Conservation (phyloP, 2,329 filamentous ascomycete species). For the Aspergillus unguis region DNA sequence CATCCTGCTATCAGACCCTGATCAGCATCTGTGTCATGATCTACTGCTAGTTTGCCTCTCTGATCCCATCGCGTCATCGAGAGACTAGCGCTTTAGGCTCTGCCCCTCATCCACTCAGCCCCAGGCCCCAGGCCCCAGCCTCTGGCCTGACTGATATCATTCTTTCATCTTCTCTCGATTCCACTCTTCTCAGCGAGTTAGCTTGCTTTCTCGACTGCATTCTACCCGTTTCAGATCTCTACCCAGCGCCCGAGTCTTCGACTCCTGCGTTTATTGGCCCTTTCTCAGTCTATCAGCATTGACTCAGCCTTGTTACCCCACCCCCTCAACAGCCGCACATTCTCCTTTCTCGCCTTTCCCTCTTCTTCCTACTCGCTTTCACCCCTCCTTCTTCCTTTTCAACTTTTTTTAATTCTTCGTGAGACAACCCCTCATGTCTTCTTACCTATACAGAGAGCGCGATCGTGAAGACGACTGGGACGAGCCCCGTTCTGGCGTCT, state of each 20-base stretch:
- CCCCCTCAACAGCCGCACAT: constrained; percentile 1
- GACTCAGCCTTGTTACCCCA: constrained; percentile 15
- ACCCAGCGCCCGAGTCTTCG: background rate
- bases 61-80: constrained; percentile 8
- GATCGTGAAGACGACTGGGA: constrained; percentile 43
- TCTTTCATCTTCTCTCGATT: constrained; percentile 1
- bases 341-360: constrained; percentile 5
- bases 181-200: background rate
- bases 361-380: constrained; percentile 1
- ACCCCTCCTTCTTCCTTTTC: constrained; percentile 5
- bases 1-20: background rate
- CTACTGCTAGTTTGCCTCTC: constrained; percentile 4
- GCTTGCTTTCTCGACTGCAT: background rate
- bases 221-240: constrained; percentile 3
- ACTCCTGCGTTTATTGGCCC: constrained; percentile 1
- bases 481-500: constrained; percentile 41
- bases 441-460: constrained; percentile 39
- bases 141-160: constrained; percentile 3
- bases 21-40: background rate
- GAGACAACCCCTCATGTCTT: constrained; percentile 23
- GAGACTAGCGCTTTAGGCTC: background rate
- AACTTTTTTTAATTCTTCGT: constrained; percentile 2
- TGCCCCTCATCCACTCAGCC: constrained; percentile 10
- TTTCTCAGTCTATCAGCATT: constrained; percentile 1
- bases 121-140: background rate